Percentiles rank a stretch among this genome's conserved stretches.
These are phyloP conservation scores for Abortiporus biennis DNA, from an alignment of 1,284 basidiomycete species.

Conservation along the genomic window DNA sequence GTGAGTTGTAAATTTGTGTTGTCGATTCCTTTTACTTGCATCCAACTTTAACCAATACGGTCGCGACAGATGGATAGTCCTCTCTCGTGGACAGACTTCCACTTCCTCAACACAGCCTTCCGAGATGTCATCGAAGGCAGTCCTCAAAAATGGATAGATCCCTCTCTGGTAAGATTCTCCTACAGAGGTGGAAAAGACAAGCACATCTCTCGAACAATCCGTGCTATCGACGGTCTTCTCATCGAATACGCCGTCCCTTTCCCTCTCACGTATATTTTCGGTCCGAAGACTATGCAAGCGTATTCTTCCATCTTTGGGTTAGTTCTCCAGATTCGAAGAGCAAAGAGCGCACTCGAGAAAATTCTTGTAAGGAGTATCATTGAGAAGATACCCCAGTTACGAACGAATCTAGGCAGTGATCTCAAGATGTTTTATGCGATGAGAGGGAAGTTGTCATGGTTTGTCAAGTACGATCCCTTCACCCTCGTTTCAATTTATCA, in stretches of 20 bases:
- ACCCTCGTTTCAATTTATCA: conserved; percentile 1
- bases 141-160: conserved; percentile 54
- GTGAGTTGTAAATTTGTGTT: conserved; percentile 30
- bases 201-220: conserved; percentile 43
- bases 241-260: conserved; percentile 79
- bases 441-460: conserved; percentile 73
- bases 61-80: conserved; percentile 57
- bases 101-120: conserved; percentile 77
- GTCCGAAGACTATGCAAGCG: conserved; percentile 46
- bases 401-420: conserved; percentile 29
- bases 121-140: conserved; percentile 55
- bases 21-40: background rate
- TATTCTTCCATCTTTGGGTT: conserved; percentile 77
- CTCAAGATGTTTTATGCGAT: conserved; percentile 68
- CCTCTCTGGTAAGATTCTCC: conserved; percentile 69
- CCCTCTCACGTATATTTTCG: conserved; percentile 77
- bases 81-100: conserved; percentile 77
- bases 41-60: background rate
- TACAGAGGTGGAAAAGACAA: conserved; percentile 44
- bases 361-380: conserved; percentile 53
- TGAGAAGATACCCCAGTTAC: conserved; percentile 23
- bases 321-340: conserved; percentile 68
- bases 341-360: conserved; percentile 64
- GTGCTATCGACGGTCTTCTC: conserved; percentile 57
- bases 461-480: conserved; percentile 61